Base-by-base conservation (phyloP, 2,329 filamentous ascomycete species). In the Fusarium clavum region DNA sequence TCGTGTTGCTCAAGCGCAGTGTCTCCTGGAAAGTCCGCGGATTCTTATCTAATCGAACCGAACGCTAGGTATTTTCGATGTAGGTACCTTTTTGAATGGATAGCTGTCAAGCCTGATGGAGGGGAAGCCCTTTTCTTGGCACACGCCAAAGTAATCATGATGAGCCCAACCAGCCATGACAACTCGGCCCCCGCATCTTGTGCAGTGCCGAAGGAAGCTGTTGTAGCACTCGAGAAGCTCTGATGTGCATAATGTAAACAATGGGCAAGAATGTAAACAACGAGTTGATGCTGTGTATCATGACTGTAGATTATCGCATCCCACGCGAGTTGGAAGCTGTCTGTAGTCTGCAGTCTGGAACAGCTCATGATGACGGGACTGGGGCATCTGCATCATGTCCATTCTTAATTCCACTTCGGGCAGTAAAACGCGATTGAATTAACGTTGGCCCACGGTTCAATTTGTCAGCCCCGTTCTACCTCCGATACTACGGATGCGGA, bases 381-480 rank as follows among this genome's bases (percentile, higher is more conserved):
- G 61, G 47, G 66, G 52, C 52, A 60, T 60, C 51, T 60, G 64
- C 52, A 71, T 46, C 64, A 60, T 54, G 14, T 40, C 49, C 32
- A 53, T 18, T 53, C 38, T 43, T 48, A 13, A 48, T 58, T 59
- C 67, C 67, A 48, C 30, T 60, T 70, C 40, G 48, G 61, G 62
- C 47, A 64, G 56, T 22, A n/a, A 54, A 44, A 24, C n/a, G 29
- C n/a, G 20, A 22, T 65, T 46, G 47, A 55, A 48, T 63, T 57
- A 55, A 69, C 55, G 59, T 66, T 62, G 59, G 6, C 12, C n/a
- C 34, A 32, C 16, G 24, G 25, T 61, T 46, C 29, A 65, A 71
- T 71, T 71, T 71, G 68, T 71, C 68, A 71, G 68, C 68, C 41
- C 24, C 38, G 29, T 18, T 34, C 12, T 45, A 53, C 34, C 44